Evolutionary conservation across 495 filamentous ascomycete species (phyloP), one percentile per base, ranked within the genome.

Genomic region (Xylaria acuta): DNA sequence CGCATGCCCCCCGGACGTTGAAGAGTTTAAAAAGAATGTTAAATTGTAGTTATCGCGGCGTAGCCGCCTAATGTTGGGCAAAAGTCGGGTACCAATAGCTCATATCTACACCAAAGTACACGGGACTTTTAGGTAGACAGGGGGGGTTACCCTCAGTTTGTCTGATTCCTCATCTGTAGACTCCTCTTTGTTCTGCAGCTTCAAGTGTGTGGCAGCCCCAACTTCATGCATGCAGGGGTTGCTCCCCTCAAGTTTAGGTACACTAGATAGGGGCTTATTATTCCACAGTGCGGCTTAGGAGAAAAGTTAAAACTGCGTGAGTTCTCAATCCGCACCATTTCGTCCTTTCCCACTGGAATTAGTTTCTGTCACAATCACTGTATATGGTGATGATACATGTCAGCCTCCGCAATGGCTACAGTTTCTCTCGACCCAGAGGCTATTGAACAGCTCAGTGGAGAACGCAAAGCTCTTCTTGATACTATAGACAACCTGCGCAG

Each of bases 401-500:
- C 12, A 9, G 30, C 54, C 63, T 49, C 27, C 47, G 5, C 36
- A 36, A 77, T 77, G 73, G 64, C 72, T 20, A 40, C 5, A 11
- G 66, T 75, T 30, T 64, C 75, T 70, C 72, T 77, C 30, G 75
- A 78, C 27, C 34, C 51, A 4, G 54, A 22, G 2, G 76, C 69
- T 3, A 70, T 79, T 14, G 62, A 75, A 54, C 77, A 79, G 73
- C 74, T 79, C 32, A 66, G 73, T 22, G 70, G 60, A 12, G 74
- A 77, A 43, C 77, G 75, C 5, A 74, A 78, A 32, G 67, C 59
- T 38, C 80, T 90, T 32, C 77, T 90, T 30, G 82, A 90, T 74
- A 80, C 82, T 1, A 85, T 91, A 49, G 85, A 88, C 67, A 76
- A 76, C 7, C 79, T 89, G 20, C 82, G 86, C 12, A 80, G 75